phyloP scores from a whole-genome alignment of 176 grass and related monocot species.

The Dactylis glomerata region DNA sequence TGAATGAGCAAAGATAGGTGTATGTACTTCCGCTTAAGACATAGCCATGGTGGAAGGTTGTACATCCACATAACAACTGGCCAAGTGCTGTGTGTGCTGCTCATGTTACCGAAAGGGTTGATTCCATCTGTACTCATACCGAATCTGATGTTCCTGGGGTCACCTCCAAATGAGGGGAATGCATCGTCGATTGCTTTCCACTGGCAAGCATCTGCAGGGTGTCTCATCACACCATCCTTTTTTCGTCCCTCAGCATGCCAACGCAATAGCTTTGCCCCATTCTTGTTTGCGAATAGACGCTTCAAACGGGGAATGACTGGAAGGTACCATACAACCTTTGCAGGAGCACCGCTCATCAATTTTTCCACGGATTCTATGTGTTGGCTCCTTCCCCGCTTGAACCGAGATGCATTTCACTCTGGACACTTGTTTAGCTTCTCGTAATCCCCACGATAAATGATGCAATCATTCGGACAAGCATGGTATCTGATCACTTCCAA shows the following conservation, averaged over 20 bases:
- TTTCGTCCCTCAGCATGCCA: not conserved
- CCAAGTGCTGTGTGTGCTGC: not conserved
- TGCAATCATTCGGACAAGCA: not conserved
- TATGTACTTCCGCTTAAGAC: too few species aligned
- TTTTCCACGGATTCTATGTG: not conserved
- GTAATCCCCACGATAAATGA: not conserved
- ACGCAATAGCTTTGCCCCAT: not conserved
- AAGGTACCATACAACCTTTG: too few species aligned
- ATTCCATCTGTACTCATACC: not conserved
- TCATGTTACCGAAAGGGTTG: not conserved
- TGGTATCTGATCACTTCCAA: not conserved
- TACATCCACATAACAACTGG: not conserved
- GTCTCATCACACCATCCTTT: not conserved
- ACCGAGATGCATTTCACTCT: not conserved
- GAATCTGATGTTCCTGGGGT: not conserved
- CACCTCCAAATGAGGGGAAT: not conserved
- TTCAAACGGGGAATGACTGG: conserved; percentile 2
- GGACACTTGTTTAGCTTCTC: not conserved
- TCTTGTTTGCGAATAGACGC: not conserved
- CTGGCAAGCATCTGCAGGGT: not conserved
- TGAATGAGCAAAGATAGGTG: not conserved
- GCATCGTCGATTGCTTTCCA: not conserved
- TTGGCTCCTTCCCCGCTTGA: not conserved
- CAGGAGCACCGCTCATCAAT: not conserved
- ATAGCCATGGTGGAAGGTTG: too few species aligned